Evolutionary conservation across 1,284 basidiomycete genomes (phyloP).

Genomic region (Apiotrichum gracile): DNA sequence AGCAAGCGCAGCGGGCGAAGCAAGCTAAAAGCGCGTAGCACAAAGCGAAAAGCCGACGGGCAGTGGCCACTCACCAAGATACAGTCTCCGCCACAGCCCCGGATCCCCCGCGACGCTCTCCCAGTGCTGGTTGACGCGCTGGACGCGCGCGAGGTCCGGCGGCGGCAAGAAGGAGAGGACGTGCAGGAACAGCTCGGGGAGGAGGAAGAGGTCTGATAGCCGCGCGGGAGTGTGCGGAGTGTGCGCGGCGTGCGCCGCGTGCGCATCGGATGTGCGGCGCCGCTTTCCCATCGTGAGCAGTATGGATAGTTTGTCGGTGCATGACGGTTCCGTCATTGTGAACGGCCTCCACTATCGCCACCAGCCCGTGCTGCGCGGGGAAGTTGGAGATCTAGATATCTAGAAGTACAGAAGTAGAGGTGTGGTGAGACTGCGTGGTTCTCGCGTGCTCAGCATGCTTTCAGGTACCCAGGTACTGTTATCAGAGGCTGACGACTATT

Average conservation of each 20-base stretch:
- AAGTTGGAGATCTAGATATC: too few relatives aligned
- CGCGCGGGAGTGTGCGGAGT: background rate
- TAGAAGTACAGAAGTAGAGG: too few relatives aligned
- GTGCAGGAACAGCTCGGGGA: constrained; percentile 45
- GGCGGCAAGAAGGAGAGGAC: constrained; percentile 39
- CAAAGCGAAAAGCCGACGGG: too few relatives aligned
- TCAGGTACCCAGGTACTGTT: too few relatives aligned
- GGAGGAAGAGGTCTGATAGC: constrained; percentile 31
- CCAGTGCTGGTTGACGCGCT: constrained; percentile 41
- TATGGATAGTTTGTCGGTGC: background rate
- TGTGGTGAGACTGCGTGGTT: too few relatives aligned
- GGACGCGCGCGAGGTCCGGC: constrained; percentile 33
- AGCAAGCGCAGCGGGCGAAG: too few relatives aligned
- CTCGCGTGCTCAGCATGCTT: too few relatives aligned
- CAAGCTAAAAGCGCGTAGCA: too few relatives aligned
- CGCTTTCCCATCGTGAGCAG: constrained; percentile 10
- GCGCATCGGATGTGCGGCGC: constrained; percentile 5
- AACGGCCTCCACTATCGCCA: too few relatives aligned
- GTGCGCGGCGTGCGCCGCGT: constrained; percentile 6
- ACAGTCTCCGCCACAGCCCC: constrained; percentile 43
- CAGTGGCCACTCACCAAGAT: constrained; percentile 30
- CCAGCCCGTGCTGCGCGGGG: too few relatives aligned
- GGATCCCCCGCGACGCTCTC: constrained; percentile 40
- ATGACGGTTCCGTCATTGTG: background rate
- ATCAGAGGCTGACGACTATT: too few relatives aligned